A percentile compares a stretch with the other conserved stretches of the same genome.
These are phyloP conservation scores for Chaetothyriales sp. DNA, from an alignment of 2,329 filamentous ascomycete species.

Conservation along the genomic window DNA sequence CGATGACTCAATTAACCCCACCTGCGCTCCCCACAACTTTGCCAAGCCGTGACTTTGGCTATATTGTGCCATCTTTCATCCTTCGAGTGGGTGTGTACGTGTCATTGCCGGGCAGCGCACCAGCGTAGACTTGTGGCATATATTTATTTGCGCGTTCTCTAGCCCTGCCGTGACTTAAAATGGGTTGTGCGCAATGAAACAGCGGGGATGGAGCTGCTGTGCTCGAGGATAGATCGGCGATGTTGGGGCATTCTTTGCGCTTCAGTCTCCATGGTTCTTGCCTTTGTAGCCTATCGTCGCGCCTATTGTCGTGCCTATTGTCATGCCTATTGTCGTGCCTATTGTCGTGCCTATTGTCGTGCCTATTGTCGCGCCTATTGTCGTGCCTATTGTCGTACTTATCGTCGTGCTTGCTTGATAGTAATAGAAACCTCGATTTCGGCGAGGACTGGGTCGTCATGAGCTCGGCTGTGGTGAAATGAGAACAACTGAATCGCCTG, in stretches of 20 bases:
- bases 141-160: neutral
- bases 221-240: neutral
- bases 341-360: too few species aligned
- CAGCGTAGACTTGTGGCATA: neutral
- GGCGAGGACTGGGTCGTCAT: slow-evolving; percentile 7
- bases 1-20: neutral
- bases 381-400: too few species aligned
- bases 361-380: too few species aligned
- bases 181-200: neutral
- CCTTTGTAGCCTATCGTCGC: neutral
- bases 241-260: neutral
- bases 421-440: neutral
- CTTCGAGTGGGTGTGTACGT: neutral
- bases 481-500: slow-evolving; percentile 60
- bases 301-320: too few species aligned
- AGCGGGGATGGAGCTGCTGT: neutral
- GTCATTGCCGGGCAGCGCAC: neutral
- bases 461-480: slow-evolving; percentile 48
- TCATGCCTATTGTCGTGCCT: too few species aligned
- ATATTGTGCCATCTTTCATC: neutral
- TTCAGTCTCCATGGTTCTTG: neutral
- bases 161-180: neutral
- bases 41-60: neutral
- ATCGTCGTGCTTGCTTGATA: neutral
- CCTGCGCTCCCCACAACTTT: neutral